phyloP scores from a whole-genome alignment of 495 filamentous ascomycete genomes.

The Letharia lupina region DNA sequence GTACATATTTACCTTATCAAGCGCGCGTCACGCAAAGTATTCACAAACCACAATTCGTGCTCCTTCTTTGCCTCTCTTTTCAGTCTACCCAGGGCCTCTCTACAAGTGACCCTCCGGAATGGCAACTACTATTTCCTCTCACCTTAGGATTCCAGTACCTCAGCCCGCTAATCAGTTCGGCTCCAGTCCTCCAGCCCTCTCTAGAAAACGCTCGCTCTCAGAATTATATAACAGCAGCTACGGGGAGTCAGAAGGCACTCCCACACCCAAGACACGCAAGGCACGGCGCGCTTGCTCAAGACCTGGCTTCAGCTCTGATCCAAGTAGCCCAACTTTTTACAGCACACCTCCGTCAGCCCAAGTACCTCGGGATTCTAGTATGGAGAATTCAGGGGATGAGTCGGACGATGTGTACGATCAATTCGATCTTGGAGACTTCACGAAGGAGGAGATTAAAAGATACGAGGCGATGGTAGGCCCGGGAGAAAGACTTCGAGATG shows the following conservation, averaged over 20 bases:
- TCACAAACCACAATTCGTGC: too few relatives aligned
- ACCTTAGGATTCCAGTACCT: background rate
- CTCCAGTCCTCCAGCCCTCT: background rate
- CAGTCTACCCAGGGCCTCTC: background rate
- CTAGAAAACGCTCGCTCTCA: background rate
- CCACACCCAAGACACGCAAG: background rate
- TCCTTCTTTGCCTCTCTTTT: too few relatives aligned
- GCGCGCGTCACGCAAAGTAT: too few relatives aligned
- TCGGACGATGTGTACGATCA: constrained; percentile 1
- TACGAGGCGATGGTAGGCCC: constrained; percentile 11
- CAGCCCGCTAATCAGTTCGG: background rate
- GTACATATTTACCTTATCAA: too few relatives aligned
- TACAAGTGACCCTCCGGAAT: background rate
- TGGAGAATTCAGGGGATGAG: background rate
- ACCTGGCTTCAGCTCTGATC: background rate
- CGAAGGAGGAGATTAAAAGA: constrained; percentile 10
- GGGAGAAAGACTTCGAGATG: constrained; percentile 14
- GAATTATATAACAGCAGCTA: background rate
- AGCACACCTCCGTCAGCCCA: background rate
- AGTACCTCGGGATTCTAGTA: background rate
- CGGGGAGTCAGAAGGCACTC: background rate
- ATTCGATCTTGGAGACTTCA: constrained; percentile 14
- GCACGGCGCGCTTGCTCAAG: background rate
- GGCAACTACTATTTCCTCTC: background rate
- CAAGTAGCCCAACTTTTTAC: background rate